Base-by-base conservation (phyloP, 306 rosid genomes). In the Rubus parviflorus region DNA sequence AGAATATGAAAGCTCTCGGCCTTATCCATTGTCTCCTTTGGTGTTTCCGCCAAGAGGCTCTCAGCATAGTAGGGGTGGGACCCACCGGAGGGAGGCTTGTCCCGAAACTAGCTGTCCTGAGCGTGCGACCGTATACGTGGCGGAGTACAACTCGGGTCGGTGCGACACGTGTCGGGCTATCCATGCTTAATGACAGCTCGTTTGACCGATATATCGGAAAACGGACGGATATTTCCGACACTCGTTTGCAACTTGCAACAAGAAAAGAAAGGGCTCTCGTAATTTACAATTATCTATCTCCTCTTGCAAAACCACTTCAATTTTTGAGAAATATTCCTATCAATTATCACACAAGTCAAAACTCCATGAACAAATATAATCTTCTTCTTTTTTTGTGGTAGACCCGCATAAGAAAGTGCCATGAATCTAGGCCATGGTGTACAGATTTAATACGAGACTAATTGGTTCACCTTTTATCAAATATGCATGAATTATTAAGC, bases 11-110 rank as follows among this genome's bases (percentile, higher is more conserved):
- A 7, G 5, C 88, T 80, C 81, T 41, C 14, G 76, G 61, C 68
- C 95, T 89, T 92, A 85, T 89, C 91, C 86, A 25, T 70, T 76
- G 81, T 41, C 16, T n/a, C 81, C 89, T 79, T 88, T 81, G 91
- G 79, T 70, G 76, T 82, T 84, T 88, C 90, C 89, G 91, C 87
- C 90, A 86, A 81, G 85, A 82, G 84, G 85, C 82, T 80, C 71
- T 80, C 73, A 75, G 81, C 67, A 42, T 75, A 37, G n/a, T 19
- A 52, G 51, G 4, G 1, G 85, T 84, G 89, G 91, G 92, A 68
- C 92, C 94, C 94, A 79, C 91, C 72, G 6, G 4, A 6, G 6
- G 9, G 0, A 5, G 61, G 9, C 3, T 45, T 65, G 81, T 81
- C 78, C 83, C 73, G 72, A 75, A 52, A 75, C 82, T 77, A 85